phyloP scores from a whole-genome alignment of 495 filamentous ascomycete species.

The Immersiella caudata region DNA sequence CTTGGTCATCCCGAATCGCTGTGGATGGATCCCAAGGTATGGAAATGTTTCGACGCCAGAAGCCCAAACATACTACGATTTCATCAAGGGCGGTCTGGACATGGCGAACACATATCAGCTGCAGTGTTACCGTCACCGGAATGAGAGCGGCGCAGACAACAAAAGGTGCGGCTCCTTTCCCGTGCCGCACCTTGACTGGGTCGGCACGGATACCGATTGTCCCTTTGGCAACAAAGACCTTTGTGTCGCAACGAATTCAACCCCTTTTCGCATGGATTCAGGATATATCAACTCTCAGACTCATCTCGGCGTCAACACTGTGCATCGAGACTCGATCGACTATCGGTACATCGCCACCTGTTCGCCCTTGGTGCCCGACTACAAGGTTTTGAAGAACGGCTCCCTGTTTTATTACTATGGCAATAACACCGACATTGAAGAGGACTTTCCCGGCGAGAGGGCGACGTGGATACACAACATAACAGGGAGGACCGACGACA shows the following conservation, averaged over 20 bases:
- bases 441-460: background rate
- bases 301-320: background rate
- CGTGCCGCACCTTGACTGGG: background rate
- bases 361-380: background rate
- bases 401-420: background rate
- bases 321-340: background rate
- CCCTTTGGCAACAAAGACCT: background rate
- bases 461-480: background rate
- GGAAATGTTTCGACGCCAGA: background rate
- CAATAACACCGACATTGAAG: background rate
- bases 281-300: conserved; percentile 9
- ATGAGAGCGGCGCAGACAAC: background rate
- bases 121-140: background rate
- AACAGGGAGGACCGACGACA: background rate
- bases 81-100: background rate
- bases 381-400: background rate
- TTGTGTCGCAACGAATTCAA: background rate
- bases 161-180: background rate
- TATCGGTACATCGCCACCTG: background rate
- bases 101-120: background rate
- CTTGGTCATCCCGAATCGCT: background rate
- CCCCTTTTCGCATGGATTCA: conserved; percentile 4
- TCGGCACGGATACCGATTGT: background rate
- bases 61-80: background rate
- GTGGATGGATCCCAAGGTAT: background rate